Evolutionary conservation across 768 basidiomycete genomes (phyloP).

Genomic region (Pulveroboletus frians): DNA sequence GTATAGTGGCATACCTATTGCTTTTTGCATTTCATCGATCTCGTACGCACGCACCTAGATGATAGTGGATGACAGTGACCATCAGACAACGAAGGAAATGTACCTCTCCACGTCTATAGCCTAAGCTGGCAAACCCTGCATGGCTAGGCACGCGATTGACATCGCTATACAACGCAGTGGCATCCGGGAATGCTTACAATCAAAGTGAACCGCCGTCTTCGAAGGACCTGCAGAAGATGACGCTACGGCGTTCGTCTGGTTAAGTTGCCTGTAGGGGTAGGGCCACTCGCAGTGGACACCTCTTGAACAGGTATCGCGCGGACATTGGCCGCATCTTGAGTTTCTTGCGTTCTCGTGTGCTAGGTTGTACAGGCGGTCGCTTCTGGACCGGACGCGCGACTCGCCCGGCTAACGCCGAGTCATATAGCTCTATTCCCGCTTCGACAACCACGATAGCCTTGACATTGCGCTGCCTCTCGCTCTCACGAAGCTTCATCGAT

Average conservation of each 20-base stretch:
- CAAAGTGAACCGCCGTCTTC: constrained; percentile 31
- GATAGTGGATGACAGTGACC: not conserved
- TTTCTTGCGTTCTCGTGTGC: constrained; percentile 61
- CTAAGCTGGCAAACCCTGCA: constrained; percentile 59
- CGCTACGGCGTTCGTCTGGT: constrained; percentile 29
- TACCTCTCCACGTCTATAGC: constrained; percentile 85
- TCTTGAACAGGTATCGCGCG: constrained; percentile 65
- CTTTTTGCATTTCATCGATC: constrained; percentile 82
- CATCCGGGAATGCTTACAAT: constrained; percentile 35
- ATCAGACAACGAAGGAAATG: constrained; percentile 3
- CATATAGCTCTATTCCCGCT: not conserved
- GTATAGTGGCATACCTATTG: constrained; percentile 55
- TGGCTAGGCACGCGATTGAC: constrained; percentile 36
- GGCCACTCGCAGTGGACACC: constrained; percentile 6
- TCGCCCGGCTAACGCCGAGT: constrained; percentile 23
- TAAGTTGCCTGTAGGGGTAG: not conserved
- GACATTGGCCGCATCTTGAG: constrained; percentile 54
- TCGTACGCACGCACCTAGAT: constrained; percentile 82
- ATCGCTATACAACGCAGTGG: not conserved
- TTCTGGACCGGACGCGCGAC: not conserved
- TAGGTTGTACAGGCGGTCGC: constrained; percentile 15
- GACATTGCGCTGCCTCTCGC: constrained; percentile 27
- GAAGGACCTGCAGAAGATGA: constrained; percentile 34
- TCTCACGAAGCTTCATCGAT: constrained; percentile 14
- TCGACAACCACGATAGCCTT: constrained; percentile 32